Conservation (phyloP, 208 protist species). For the Phytomonas francai region DNA sequence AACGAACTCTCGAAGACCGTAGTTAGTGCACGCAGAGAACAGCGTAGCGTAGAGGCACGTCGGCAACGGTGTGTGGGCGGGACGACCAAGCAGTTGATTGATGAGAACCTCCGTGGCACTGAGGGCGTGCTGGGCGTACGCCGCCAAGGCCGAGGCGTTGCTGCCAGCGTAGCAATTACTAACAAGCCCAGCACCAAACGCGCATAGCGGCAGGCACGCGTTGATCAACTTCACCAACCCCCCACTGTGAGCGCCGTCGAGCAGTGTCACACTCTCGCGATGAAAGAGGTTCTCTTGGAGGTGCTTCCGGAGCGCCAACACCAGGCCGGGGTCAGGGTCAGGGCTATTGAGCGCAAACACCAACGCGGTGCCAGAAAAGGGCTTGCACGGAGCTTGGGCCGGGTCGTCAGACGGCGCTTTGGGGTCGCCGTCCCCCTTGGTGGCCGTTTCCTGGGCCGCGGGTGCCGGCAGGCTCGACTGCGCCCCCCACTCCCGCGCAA, state of each 20-base stretch:
- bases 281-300: constrained; percentile 27
- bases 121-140: constrained; percentile 69
- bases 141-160: constrained; percentile 40
- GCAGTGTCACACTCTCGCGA: constrained; percentile 53
- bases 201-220: constrained; percentile 56
- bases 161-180: constrained; percentile 64
- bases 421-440: neutral
- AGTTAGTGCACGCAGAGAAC: constrained; percentile 45
- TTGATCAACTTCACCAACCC: constrained; percentile 60
- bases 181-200: constrained; percentile 80
- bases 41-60: constrained; percentile 32
- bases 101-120: constrained; percentile 37
- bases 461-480: constrained; percentile 14
- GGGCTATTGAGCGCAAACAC: neutral
- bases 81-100: constrained; percentile 20
- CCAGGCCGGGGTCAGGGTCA: constrained; percentile 29
- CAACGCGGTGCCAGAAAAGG: neutral
- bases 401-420: neutral
- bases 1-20: constrained; percentile 65
- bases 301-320: constrained; percentile 29
- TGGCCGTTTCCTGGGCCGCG: too few species aligned
- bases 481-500: constrained; percentile 59
- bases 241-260: constrained; percentile 23
- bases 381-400: too few species aligned
- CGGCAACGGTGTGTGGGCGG: constrained; percentile 46